Conservation (phyloP, 1,139 yeast genomes). For the Zygoascus sp. region DNA sequence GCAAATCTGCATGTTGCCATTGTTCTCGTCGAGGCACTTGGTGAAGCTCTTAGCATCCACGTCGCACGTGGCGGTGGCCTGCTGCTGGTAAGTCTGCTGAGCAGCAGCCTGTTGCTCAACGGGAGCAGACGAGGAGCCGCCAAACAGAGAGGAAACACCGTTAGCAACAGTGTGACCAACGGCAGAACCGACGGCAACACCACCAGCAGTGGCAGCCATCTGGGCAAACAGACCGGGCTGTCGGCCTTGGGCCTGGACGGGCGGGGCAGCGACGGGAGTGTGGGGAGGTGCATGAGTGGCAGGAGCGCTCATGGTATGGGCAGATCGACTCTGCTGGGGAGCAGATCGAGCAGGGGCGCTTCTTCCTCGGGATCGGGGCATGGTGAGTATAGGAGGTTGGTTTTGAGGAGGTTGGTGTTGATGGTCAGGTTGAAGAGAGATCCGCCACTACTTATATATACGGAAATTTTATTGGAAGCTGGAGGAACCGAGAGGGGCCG, state of each 20-base stretch:
- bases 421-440: neutral
- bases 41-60: slow-evolving; percentile 93
- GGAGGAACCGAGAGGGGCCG: neutral
- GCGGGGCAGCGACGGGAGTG: slow-evolving; percentile 38
- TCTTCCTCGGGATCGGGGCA: slow-evolving; percentile 51
- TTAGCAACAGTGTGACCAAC: slow-evolving; percentile 96
- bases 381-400: slow-evolving; percentile 24
- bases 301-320: slow-evolving; percentile 68
- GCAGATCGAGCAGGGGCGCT: slow-evolving; percentile 46
- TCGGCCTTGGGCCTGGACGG: slow-evolving; percentile 44
- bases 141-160: slow-evolving; percentile 83
- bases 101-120: slow-evolving; percentile 24
- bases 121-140: slow-evolving; percentile 66
- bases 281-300: slow-evolving; percentile 42
- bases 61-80: slow-evolving; percentile 67
- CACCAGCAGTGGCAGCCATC: slow-evolving; percentile 99
- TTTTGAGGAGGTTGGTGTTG: no score
- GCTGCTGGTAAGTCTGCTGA: slow-evolving; percentile 44
- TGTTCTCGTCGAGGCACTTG: slow-evolving; percentile 87
- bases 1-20: slow-evolving; percentile 94
- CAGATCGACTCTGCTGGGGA: slow-evolving; percentile 59
- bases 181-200: slow-evolving; percentile 98
- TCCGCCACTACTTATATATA: neutral
- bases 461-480: neutral
- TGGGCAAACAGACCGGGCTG: slow-evolving; percentile 93